phyloP scores from a whole-genome alignment of 2,329 filamentous ascomycete species.

The Curvularia sp. region DNA sequence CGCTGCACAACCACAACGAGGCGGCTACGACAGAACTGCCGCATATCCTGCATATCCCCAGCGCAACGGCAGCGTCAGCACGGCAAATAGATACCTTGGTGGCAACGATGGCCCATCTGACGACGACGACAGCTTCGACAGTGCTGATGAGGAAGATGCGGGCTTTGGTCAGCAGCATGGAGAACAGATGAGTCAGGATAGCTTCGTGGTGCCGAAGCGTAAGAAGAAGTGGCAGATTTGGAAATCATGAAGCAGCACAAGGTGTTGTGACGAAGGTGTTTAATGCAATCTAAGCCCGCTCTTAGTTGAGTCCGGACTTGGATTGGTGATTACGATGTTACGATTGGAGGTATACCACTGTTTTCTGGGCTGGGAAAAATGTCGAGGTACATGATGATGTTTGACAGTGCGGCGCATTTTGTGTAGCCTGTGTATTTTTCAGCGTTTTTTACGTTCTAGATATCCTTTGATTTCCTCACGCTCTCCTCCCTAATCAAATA shows the following conservation, averaged over 20 bases:
- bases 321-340: slow-evolving; percentile 12
- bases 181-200: slow-evolving; percentile 40
- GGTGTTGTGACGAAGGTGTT: not conserved
- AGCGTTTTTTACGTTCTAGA: slow-evolving; percentile 4
- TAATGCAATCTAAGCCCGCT: not conserved
- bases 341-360: slow-evolving; percentile 2
- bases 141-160: slow-evolving; percentile 30
- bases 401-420: not conserved
- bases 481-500: not conserved
- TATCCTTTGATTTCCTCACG: not conserved
- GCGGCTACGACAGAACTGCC: slow-evolving; percentile 32
- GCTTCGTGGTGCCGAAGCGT: slow-evolving; percentile 47
- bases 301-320: not conserved
- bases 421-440: not conserved
- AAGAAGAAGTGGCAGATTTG: slow-evolving; percentile 52
- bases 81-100: slow-evolving; percentile 38
- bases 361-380: not conserved
- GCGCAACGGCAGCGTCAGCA: slow-evolving; percentile 34
- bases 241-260: slow-evolving; percentile 21
- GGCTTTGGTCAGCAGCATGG: slow-evolving; percentile 37
- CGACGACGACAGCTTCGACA: slow-evolving; percentile 39
- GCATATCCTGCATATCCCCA: slow-evolving; percentile 30
- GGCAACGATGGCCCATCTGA: slow-evolving; percentile 39
- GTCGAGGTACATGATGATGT: not conserved
- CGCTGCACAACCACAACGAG: slow-evolving; percentile 27